phyloP scores from a whole-genome alignment of 768 basidiomycete genomes.

The Lactarius sanguifluus region DNA sequence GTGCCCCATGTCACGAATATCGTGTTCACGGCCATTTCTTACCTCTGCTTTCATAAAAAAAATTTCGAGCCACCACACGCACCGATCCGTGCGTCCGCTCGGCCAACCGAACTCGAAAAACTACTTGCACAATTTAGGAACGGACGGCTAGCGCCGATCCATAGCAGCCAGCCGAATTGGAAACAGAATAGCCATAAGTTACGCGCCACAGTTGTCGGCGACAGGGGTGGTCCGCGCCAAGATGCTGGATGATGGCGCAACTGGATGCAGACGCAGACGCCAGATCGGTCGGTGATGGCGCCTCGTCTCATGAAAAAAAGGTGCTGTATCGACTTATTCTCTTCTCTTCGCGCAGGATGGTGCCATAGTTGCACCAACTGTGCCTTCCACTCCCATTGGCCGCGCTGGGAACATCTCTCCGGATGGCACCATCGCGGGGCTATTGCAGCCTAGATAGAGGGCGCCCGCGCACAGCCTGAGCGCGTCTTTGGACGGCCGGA shows the following conservation, averaged over 20 bases:
- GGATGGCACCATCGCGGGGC: conserved; percentile 15
- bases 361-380: conserved; percentile 11
- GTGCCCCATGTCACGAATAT: background rate
- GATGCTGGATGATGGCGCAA: no score
- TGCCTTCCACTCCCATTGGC: no score
- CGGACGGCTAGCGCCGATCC: background rate
- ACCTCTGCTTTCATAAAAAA: background rate
- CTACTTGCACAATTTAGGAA: background rate
- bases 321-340: background rate
- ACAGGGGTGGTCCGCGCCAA: background rate
- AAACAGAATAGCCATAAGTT: conserved; percentile 6
- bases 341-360: background rate
- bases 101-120: background rate
- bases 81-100: background rate
- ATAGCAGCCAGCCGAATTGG: conserved; percentile 2
- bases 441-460: background rate
- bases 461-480: conserved; percentile 9
- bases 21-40: background rate
- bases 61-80: conserved; percentile 2
- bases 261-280: background rate
- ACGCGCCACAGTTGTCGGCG: conserved; percentile 6
- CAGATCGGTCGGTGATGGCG: background rate
- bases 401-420: background rate
- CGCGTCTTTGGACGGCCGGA: conserved; percentile 2
- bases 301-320: background rate